A percentile compares a stretch with the other conserved stretches of the same genome.
Evolutionary conservation across 2,329 filamentous ascomycete genomes (phyloP).

Genomic region (Juglanconis juglandina): DNA sequence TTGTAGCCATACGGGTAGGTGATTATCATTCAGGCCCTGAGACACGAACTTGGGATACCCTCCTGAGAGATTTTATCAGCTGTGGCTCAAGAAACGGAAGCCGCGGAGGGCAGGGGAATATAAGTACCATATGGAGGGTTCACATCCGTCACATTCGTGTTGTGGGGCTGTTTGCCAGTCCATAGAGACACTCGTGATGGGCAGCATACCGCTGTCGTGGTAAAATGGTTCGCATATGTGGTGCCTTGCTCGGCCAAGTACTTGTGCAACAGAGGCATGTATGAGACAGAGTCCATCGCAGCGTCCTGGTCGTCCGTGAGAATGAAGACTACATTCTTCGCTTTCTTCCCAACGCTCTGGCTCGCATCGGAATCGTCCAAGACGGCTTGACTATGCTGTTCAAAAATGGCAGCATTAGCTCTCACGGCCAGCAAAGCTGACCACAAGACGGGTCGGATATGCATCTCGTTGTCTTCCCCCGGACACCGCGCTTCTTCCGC

Average conservation of each 20-base stretch:
- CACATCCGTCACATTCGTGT: slow-evolving; percentile 40
- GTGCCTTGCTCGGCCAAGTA: slow-evolving; percentile 57
- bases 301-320: slow-evolving; percentile 67
- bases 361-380: not conserved
- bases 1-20: slow-evolving; percentile 50
- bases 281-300: slow-evolving; percentile 57
- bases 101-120: not conserved
- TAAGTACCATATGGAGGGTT: slow-evolving; percentile 43
- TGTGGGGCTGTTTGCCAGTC: slow-evolving; percentile 66
- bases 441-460: not conserved
- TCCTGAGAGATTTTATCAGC: slow-evolving; percentile 24
- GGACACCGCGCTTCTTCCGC: too few relatives aligned
- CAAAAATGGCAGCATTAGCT: not conserved
- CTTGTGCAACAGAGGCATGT: slow-evolving; percentile 56
- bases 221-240: slow-evolving; percentile 60
- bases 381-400: slow-evolving; percentile 5
- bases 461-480: not conserved
- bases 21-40: slow-evolving; percentile 47
- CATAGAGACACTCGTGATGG: slow-evolving; percentile 63
- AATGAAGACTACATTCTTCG: slow-evolving; percentile 61
- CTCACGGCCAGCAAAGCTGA: slow-evolving; percentile 4
- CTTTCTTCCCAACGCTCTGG: not conserved
- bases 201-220: slow-evolving; percentile 65
- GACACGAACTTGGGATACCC: slow-evolving; percentile 49
- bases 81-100: not conserved